Conservation (phyloP, 2,329 filamentous ascomycete genomes). For the Elsinoe arachidis region DNA sequence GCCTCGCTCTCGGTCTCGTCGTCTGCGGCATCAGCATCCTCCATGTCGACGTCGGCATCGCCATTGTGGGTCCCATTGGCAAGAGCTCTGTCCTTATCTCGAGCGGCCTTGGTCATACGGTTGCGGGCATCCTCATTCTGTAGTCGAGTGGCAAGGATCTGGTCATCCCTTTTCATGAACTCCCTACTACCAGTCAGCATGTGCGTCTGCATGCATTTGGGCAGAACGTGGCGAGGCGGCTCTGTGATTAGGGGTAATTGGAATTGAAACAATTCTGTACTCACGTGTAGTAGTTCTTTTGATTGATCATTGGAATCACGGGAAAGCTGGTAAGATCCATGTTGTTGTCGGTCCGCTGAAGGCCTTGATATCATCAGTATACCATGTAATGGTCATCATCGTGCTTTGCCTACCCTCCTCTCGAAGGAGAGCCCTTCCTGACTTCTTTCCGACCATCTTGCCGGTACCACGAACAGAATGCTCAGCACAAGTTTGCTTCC, state of each 20-base stretch:
- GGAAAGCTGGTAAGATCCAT: constrained; percentile 95
- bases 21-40: constrained; percentile 46
- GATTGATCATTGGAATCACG: constrained; percentile 86
- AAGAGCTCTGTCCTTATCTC: constrained; percentile 77
- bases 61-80: constrained; percentile 66
- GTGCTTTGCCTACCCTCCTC: constrained; percentile 44
- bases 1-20: constrained; percentile 42
- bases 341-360: constrained; percentile 95
- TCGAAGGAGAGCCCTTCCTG: constrained; percentile 51
- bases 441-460: constrained; percentile 59
- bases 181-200: constrained; percentile 49
- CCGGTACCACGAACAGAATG: neutral
- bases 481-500: neutral
- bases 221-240: no score
- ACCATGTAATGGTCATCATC: neutral
- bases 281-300: constrained; percentile 99
- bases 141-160: constrained; percentile 79
- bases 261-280: constrained; percentile 24
- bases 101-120: constrained; percentile 72
- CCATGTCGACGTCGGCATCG: constrained; percentile 47
- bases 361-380: constrained; percentile 47
- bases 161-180: constrained; percentile 96
- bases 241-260: no score
- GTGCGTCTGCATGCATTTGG: no score
- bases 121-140: constrained; percentile 82